These are phyloP conservation scores for Infundibulicybe gibba DNA, from an alignment of 768 basidiomycete genomes.

Conservation along the genomic window DNA sequence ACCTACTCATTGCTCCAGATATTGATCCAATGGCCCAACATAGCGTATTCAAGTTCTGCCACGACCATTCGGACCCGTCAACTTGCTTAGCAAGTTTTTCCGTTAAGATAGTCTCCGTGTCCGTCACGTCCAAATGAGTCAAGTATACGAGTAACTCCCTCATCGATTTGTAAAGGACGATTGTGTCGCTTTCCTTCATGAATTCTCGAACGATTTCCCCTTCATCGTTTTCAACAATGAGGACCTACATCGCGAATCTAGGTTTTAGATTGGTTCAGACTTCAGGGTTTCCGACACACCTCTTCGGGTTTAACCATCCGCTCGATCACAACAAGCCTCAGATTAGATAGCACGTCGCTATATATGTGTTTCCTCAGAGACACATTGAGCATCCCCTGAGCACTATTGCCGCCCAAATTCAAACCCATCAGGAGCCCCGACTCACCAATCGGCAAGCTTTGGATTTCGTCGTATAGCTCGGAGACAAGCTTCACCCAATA, in stretches of 20 bases:
- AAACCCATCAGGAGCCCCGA: constrained; percentile 86
- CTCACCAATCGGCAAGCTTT: constrained; percentile 84
- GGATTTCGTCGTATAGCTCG: constrained; percentile 96
- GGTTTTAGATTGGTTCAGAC: neutral
- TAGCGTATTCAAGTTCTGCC: constrained; percentile 98
- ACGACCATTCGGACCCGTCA: constrained; percentile 97
- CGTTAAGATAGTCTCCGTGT: constrained; percentile 96
- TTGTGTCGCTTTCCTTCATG: constrained; percentile 98
- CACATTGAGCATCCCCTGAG: constrained; percentile 68
- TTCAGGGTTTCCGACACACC: constrained; percentile 35
- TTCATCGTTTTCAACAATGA: constrained; percentile 99
- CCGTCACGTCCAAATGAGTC: constrained; percentile 92
- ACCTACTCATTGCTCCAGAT: constrained; percentile 97
- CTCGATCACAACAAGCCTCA: constrained; percentile 95
- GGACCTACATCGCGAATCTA: constrained; percentile 51
- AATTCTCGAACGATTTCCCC: constrained; percentile 99
- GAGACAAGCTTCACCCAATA: constrained; percentile 97
- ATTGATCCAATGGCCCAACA: constrained; percentile 99
- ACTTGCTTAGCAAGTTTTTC: constrained; percentile 98
- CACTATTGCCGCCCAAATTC: constrained; percentile 70
- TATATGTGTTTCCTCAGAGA: constrained; percentile 92
- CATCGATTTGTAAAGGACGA: constrained; percentile 99
- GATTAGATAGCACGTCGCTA: constrained; percentile 89
- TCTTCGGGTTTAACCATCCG: constrained; percentile 99
- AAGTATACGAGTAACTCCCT: constrained; percentile 96